phyloP scores from a whole-genome alignment of 129 eudicot species.

The carrot (Daucus carota) region DH1_v3.0 NC_030384.2:27969001-27969500 shows the following conservation, averaged over 20 bases:
- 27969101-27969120: background rate
- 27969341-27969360: background rate
- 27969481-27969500: no score
- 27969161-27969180: background rate
- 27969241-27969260: background rate
- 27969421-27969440: background rate
- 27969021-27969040: background rate
- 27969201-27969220: background rate
- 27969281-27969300: no score
- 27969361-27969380: background rate
- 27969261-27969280: background rate
- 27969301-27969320: no score
- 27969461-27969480: no score
- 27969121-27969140: background rate
- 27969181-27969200: background rate
- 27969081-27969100: background rate
- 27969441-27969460: no score
- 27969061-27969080: background rate
- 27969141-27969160: background rate
- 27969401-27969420: background rate
- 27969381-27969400: background rate
- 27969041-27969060: background rate
- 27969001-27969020: constrained; percentile 1
- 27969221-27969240: background rate
- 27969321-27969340: background rate